Percentiles rank a stretch among this genome's conserved stretches.
Conservation (phyloP, 768 basidiomycete species). For the Ephemerocybe angulata region DNA sequence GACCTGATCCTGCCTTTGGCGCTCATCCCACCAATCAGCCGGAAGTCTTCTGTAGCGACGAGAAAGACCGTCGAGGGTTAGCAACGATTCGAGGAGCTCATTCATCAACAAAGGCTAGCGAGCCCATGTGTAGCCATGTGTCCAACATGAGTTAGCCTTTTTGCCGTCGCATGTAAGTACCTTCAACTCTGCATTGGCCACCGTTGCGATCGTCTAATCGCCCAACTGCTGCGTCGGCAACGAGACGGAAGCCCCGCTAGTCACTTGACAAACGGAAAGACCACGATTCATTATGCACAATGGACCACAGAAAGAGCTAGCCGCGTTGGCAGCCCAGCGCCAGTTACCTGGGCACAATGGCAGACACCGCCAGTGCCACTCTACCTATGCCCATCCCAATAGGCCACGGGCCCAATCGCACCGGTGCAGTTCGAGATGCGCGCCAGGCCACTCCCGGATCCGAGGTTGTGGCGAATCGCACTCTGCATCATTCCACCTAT, state of each 20-base stretch:
- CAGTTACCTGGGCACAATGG: background rate
- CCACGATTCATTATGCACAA: background rate
- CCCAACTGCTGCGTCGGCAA: background rate
- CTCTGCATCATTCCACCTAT: background rate
- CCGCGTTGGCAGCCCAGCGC: background rate
- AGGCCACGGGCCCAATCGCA: background rate
- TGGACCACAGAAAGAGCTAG: no score
- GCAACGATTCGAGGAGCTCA: background rate
- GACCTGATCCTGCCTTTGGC: conserved; percentile 10
- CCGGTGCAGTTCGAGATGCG: background rate
- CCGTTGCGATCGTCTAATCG: no score
- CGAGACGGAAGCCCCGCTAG: background rate
- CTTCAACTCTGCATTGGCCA: no score
- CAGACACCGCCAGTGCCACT: no score
- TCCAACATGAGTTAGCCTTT: background rate
- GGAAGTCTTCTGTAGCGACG: background rate
- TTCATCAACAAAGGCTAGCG: background rate
- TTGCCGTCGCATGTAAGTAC: background rate
- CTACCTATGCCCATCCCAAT: no score
- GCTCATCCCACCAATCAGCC: background rate
- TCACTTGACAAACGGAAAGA: background rate
- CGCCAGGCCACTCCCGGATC: background rate
- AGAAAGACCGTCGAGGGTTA: background rate
- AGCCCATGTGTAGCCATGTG: background rate
- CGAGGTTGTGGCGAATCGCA: background rate